Evolutionary conservation across 352 stramenopile species (phyloP).

Genomic region (Globisporangium cystogenes): DNA sequence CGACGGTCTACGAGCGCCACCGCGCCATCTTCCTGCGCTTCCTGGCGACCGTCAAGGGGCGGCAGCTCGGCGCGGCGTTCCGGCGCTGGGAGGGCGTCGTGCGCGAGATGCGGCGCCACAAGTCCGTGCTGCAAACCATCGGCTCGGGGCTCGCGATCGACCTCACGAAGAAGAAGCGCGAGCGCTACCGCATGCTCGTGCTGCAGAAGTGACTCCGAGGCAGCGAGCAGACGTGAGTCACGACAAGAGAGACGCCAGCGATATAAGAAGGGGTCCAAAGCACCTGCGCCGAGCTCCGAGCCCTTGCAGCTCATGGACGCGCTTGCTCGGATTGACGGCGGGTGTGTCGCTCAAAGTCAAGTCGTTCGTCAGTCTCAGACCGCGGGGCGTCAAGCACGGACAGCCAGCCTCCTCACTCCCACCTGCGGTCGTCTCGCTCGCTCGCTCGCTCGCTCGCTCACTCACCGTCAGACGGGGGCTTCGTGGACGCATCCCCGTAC

Average conservation of each 20-base stretch:
- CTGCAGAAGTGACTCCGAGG: slow-evolving; percentile 41
- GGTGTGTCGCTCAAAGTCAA: not conserved
- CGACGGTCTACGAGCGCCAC: slow-evolving; percentile 40
- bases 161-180: slow-evolving; percentile 52
- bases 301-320: no score
- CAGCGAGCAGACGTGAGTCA: no score
- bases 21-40: slow-evolving; percentile 37
- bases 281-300: no score
- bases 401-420: not conserved
- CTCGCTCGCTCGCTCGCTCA: not conserved
- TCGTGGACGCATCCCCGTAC: slow-evolving; percentile 78
- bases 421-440: not conserved
- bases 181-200: slow-evolving; percentile 63
- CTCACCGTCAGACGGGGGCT: slow-evolving; percentile 15
- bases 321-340: not conserved
- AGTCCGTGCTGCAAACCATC: slow-evolving; percentile 29
- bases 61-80: slow-evolving; percentile 51
- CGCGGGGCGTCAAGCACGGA: not conserved
- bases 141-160: slow-evolving; percentile 52
- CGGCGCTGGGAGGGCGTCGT: slow-evolving; percentile 46
- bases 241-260: not conserved
- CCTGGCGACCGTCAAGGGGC: slow-evolving; percentile 31
- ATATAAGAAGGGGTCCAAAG: not conserved
- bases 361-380: not conserved
- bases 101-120: slow-evolving; percentile 38